phyloP scores from a whole-genome alignment of 148 eudicot genomes.

The Rhododendron vialii region DNA sequence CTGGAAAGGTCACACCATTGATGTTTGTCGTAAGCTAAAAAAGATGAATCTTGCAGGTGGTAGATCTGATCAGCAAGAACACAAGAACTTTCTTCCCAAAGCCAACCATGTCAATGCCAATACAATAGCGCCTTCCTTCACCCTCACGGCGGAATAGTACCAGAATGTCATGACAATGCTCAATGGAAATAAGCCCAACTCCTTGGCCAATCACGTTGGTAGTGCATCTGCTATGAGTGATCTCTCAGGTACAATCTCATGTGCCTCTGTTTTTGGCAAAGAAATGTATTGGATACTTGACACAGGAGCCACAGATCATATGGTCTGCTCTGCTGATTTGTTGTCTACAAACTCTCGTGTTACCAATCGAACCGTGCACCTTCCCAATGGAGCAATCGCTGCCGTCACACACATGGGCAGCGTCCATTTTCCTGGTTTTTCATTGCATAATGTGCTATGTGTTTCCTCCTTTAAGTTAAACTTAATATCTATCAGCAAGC shows the following conservation, averaged over 20 bases:
- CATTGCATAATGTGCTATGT: background rate
- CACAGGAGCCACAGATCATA: conserved; percentile 1
- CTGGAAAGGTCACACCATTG: background rate
- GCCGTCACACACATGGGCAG: background rate
- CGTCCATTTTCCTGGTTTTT: background rate
- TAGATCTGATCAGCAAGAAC: background rate
- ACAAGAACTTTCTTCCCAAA: background rate
- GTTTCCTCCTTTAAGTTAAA: no score
- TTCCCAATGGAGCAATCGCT: background rate
- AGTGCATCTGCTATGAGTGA: background rate
- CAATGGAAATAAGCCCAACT: background rate
- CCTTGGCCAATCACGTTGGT: background rate
- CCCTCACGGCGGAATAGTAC: background rate
- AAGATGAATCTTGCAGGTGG: background rate
- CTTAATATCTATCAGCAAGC: no score
- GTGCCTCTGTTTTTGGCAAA: background rate
- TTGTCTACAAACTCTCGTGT: background rate
- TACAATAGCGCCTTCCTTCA: background rate
- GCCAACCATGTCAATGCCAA: conserved; percentile 2
- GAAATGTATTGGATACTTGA: background rate
- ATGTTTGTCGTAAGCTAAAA: background rate
- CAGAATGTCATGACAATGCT: background rate
- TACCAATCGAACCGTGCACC: background rate
- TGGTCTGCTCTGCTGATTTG: background rate
- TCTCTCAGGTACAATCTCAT: background rate